Evolutionary conservation across 2,329 filamentous ascomycete genomes (phyloP).

Genomic region (Tolypocladium ophioglossoides): DNA sequence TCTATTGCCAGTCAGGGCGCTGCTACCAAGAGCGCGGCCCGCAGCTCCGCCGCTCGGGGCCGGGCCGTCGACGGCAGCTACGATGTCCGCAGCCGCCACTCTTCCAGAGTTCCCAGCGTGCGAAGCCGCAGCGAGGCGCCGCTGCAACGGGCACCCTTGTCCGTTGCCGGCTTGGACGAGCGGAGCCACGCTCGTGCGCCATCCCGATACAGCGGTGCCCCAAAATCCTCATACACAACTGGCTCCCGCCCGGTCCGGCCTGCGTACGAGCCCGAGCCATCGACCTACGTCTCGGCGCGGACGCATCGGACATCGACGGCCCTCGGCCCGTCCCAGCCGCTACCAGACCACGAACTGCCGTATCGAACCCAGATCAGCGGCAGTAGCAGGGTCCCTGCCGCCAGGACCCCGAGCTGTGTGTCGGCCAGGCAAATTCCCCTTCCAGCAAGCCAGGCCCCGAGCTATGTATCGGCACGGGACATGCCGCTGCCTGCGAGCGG

Average conservation of each 20-base stretch:
- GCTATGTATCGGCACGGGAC: slow-evolving; percentile 19
- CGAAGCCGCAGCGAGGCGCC: not conserved
- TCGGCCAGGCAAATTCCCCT: slow-evolving; percentile 24
- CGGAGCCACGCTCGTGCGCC: not conserved
- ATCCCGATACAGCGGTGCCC: not conserved
- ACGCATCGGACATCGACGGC: not conserved
- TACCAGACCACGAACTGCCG: not conserved
- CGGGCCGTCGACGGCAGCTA: not conserved
- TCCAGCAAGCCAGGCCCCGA: slow-evolving; percentile 5
- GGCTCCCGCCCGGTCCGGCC: no score
- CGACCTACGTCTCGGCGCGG: not conserved
- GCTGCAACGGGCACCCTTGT: not conserved
- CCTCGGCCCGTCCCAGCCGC: not conserved
- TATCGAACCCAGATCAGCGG: slow-evolving; percentile 1
- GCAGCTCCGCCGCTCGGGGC: not conserved
- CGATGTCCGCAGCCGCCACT: not conserved
- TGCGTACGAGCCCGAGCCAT: not conserved
- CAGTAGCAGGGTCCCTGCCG: slow-evolving; percentile 9
- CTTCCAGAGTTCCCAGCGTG: no score
- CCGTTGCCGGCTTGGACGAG: not conserved
- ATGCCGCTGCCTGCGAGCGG: slow-evolving; percentile 30
- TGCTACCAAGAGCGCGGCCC: not conserved
- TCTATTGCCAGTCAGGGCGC: not conserved
- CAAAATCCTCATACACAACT: not conserved
- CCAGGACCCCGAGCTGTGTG: slow-evolving; percentile 12